phyloP scores from a whole-genome alignment of 306 rosid species.

The Citrullus colocynthis region DNA sequence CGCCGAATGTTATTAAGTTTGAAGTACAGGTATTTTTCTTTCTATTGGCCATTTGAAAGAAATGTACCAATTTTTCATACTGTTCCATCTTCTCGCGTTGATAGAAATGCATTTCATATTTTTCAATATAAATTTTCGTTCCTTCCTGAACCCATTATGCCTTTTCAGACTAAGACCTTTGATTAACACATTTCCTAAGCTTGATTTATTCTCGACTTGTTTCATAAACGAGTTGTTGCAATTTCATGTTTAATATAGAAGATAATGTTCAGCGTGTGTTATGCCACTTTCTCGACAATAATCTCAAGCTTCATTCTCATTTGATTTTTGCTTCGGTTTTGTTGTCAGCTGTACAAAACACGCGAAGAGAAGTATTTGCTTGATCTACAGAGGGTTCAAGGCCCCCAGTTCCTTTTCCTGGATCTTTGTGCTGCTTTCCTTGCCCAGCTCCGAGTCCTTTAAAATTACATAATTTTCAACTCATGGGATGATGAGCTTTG shows the following conservation, averaged over 20 bases:
- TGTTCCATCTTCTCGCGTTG: neutral
- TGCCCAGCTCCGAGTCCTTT: slow-evolving; percentile 78
- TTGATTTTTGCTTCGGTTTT: neutral
- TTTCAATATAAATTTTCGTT: neutral
- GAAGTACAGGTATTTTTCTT: slow-evolving; percentile 67
- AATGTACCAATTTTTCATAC: neutral
- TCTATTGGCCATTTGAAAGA: neutral
- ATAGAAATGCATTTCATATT: neutral
- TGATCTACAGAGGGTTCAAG: slow-evolving; percentile 90
- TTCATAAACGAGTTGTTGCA: neutral
- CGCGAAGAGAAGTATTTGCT: slow-evolving; percentile 87
- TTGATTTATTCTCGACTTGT: neutral
- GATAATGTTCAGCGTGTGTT: neutral
- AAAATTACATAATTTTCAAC: slow-evolving; percentile 12
- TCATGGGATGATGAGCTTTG: slow-evolving; percentile 6
- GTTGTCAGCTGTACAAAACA: slow-evolving; percentile 69
- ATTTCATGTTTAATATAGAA: neutral
- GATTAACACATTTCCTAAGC: neutral
- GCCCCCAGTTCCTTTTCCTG: slow-evolving; percentile 95
- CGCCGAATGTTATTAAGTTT: slow-evolving; percentile 66
- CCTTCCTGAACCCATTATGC: neutral
- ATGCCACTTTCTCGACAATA: neutral
- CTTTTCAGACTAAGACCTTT: neutral
- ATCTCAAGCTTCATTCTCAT: neutral
- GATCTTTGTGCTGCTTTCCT: slow-evolving; percentile 95